Conservation (phyloP, 192 early-diverging fungal genomes). For the Linnemannia zychae region DNA sequence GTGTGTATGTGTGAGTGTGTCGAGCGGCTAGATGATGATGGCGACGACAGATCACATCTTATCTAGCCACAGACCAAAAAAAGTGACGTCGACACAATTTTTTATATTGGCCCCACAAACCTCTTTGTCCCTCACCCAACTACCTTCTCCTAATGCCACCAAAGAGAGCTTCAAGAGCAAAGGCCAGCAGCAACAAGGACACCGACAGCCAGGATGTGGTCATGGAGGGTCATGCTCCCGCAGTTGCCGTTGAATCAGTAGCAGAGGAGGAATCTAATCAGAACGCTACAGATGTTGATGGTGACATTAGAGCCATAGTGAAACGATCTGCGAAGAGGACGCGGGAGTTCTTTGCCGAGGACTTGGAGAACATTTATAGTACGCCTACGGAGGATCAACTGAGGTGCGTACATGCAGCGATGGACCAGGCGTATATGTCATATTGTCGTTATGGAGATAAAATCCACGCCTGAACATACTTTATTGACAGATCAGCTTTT, state of each 20-base stretch:
- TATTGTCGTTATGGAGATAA: background rate
- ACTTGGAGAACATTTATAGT: slow-evolving; percentile 29
- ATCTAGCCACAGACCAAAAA: background rate
- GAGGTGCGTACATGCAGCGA: slow-evolving; percentile 3
- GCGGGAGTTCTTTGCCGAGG: slow-evolving; percentile 47
- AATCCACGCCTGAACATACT: background rate
- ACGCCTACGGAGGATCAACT: slow-evolving; percentile 31
- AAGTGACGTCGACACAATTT: slow-evolving; percentile 12
- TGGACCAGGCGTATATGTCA: too few relatives aligned
- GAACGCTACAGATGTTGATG: background rate
- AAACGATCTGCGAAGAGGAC: slow-evolving; percentile 42
- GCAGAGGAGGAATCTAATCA: slow-evolving; percentile 17
- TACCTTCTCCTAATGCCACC: slow-evolving; percentile 32
- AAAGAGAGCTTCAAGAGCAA: slow-evolving; percentile 50
- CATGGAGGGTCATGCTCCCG: slow-evolving; percentile 24
- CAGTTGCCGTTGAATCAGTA: slow-evolving; percentile 19
- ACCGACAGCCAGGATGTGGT: slow-evolving; percentile 34
- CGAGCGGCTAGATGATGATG: slow-evolving; percentile 2
- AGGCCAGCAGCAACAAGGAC: slow-evolving; percentile 16
- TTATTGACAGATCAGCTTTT: background rate
- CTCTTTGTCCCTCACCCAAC: background rate
- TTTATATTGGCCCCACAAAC: background rate
- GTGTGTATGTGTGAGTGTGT: background rate
- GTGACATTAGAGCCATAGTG: slow-evolving; percentile 26
- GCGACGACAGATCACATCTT: background rate